Base-by-base conservation (phyloP, 768 basidiomycete genomes). In the Neoboletus brunneissimus region DNA sequence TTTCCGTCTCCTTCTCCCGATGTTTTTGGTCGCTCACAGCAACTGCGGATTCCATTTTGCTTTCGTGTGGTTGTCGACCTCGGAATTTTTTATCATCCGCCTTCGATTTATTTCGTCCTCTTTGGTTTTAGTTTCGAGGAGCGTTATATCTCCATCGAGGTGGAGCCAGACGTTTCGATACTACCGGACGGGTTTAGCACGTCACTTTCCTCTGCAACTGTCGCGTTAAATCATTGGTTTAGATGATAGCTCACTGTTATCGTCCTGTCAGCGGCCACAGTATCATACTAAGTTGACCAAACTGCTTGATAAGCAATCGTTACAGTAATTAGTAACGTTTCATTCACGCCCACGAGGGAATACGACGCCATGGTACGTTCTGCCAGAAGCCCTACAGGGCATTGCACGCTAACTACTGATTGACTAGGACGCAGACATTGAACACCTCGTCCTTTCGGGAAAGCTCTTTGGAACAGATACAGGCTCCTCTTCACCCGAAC, bases 371-470 rank as follows among this genome's bases (percentile, higher is more conserved):
- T 70, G 68, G 68, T 68, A 48, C 9, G 59, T 23, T 43, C 2
- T 27, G 16, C 23, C 16, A 18, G 20, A 41, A 5, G 20, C 18
- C 37, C 22, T 29, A 35, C 32, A 20, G 0, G 15, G 32, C 5
- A 9, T 42, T 34, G 13, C 22, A 40, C 25, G 4, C 49, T 59
- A 34, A 68, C 48, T 13, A 47, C 23, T 13, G 20, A 18, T 55
- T 49, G 18, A 32, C 40, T 34, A 74, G 73, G 62, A 75, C 50
- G 76, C 73, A 2, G 78, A 86, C 65, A 79, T 91, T 50, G 89
- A 91, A 66, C 81, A 84, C 50, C 77, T 88, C 31, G 83, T 89
- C 44, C 83, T 90, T 41, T 91, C 91, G 15, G 91, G 91, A 40
- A 83, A 84, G 61, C 79, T 92, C 38, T 91, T 91, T 72, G 80